These are phyloP conservation scores for Pseudocercospora pini-densiflorae DNA, from an alignment of 2,329 filamentous ascomycete genomes.

Conservation along the genomic window DNA sequence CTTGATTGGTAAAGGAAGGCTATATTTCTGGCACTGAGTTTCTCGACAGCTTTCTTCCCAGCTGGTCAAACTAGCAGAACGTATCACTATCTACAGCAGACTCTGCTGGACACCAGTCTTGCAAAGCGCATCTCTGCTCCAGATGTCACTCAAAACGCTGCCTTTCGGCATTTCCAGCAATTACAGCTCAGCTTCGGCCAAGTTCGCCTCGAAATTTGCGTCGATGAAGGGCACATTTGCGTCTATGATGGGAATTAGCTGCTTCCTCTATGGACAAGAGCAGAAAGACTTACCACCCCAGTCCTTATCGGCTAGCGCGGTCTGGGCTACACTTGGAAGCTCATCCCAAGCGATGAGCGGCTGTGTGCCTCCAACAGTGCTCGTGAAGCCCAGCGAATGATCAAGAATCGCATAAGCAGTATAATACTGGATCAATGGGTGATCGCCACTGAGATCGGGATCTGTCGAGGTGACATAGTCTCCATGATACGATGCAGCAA, in stretches of 20 bases:
- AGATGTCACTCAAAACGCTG: background rate
- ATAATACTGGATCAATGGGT: conserved; percentile 54
- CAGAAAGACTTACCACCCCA: conserved; percentile 26
- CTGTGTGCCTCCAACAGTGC: conserved; percentile 35
- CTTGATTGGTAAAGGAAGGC: background rate
- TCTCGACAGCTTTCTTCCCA: background rate
- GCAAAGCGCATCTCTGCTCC: background rate
- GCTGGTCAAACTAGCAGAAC: background rate
- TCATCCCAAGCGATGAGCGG: conserved; percentile 43
- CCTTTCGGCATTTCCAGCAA: background rate
- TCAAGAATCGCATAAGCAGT: conserved; percentile 52
- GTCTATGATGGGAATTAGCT: background rate
- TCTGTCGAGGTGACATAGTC: conserved; percentile 50
- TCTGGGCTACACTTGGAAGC: conserved; percentile 49
- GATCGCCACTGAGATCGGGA: conserved; percentile 48
- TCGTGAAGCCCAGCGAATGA: conserved; percentile 50
- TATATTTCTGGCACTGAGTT: background rate
- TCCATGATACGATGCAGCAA: conserved; percentile 59
- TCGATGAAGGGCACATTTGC: conserved; percentile 56
- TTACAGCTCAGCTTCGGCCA: conserved; percentile 35
- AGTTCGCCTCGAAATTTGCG: conserved; percentile 48
- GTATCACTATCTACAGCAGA: too few relatives aligned
- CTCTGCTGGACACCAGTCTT: background rate
- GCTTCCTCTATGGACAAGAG: background rate
- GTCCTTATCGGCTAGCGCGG: conserved; percentile 50